Evolutionary conservation across 2,329 filamentous ascomycete genomes (phyloP), one percentile per base, ranked within the genome.

Genomic region (Alternaria novae-zelandiae): DNA sequence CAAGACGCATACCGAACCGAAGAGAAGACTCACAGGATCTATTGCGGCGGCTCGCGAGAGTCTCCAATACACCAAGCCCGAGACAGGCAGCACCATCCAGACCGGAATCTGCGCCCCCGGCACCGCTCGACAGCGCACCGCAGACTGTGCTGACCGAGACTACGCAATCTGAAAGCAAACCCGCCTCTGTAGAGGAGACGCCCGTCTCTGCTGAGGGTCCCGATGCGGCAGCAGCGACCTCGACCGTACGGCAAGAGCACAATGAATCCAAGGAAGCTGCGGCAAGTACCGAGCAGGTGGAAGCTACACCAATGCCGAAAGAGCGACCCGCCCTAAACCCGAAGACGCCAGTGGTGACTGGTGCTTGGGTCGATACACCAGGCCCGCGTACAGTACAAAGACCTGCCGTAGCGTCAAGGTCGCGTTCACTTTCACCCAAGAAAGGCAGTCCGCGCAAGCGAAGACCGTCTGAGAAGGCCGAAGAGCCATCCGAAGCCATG

Each of bases 341-440:
- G 6, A 82, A 82, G 59, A 84, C 83, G 4, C 83, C 83, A 12
- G 70, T 80, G 3, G 82, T 84, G 7, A 83, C 80, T 49, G 83
- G 83, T 23, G 83, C 80, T 23, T 85, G 83, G 83, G 71, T 84
- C 30, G 83, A 84, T 45, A 85, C 83, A 4, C 82, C 82, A 28
- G 78, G 69, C 4, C 74, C 73, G n/a, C 72, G 71, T 17, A 74
- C 74, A 20, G 44, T 56, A 15, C 68, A 50, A 21, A 69, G 66
- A 55, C 54, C 69, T 23, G 44, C 55, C 43, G 63, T 54, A 43
- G 47, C 61, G 44, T 44, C 65, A 13, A 59, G 57, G 20, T 66
- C 70, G 17, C 65, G 54, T 10, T 70, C 71, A 28, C 63, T 55
- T 30, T 66, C 71, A 36, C 67, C 71, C 9, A 58, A 58, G 50